phyloP scores from a whole-genome alignment of 2,329 filamentous ascomycete species.

The Claviceps cyperi region DNA sequence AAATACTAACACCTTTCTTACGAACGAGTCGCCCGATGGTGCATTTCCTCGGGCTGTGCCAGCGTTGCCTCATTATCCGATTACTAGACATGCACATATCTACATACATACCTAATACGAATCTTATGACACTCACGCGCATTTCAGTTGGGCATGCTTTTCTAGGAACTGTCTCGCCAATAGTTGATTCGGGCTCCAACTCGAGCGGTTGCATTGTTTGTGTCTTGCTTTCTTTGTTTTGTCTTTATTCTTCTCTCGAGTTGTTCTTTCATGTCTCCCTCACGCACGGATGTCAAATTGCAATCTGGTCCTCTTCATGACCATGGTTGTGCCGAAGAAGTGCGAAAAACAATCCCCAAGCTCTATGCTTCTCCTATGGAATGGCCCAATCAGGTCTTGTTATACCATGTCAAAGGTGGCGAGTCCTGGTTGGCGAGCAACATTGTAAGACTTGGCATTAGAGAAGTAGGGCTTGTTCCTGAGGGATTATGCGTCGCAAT shows the following conservation, averaged over 20 bases:
- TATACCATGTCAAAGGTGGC: not conserved
- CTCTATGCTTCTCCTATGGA: constrained; percentile 14
- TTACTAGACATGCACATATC: not conserved
- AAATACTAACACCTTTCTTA: not conserved
- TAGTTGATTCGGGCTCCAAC: too few species aligned
- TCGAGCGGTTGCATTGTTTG: not conserved
- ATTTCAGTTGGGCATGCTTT: not conserved
- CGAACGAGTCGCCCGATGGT: not conserved
- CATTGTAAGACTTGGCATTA: constrained; percentile 2
- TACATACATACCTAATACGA: not conserved
- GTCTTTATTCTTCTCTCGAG: not conserved
- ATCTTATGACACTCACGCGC: not conserved
- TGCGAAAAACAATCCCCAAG: constrained; percentile 59
- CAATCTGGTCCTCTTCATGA: constrained; percentile 71
- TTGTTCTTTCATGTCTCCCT: not conserved
- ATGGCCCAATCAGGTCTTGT: constrained; percentile 5
- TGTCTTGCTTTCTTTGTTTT: not conserved
- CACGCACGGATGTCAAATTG: constrained; percentile 99
- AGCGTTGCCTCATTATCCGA: not conserved
- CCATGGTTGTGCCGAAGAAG: constrained; percentile 98
- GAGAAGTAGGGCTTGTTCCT: too few species aligned
- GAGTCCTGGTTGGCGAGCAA: constrained; percentile 15
- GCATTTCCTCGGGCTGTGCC: not conserved
- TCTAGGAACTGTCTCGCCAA: not conserved
- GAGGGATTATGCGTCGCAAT: too few species aligned